Evolutionary conservation across 1,139 yeast genomes (phyloP).

Genomic region (Saccharomyces uvarum): DNA sequence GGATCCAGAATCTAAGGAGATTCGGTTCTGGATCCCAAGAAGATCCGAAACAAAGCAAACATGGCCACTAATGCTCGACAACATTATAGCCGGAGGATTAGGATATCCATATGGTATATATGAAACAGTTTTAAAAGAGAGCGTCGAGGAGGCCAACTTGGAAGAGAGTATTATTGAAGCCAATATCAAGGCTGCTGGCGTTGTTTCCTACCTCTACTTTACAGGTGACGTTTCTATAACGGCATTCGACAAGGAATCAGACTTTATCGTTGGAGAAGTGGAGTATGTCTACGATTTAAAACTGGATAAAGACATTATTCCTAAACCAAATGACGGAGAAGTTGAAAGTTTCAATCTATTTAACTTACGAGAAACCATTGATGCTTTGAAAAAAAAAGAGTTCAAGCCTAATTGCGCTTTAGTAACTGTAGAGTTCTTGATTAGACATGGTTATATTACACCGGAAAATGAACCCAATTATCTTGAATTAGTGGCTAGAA

Average conservation of each 20-base stretch:
- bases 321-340: conserved; percentile 79
- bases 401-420: conserved; percentile 89
- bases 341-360: conserved; percentile 65
- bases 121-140: conserved; percentile 79
- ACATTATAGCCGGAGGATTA: conserved; percentile 91
- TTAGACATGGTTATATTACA: conserved; percentile 67
- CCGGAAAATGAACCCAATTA: conserved; percentile 58
- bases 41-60: conserved; percentile 73
- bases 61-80: conserved; percentile 84
- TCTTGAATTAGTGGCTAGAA: conserved; percentile 46
- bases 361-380: conserved; percentile 49
- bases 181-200: conserved; percentile 51
- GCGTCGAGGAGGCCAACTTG: conserved; percentile 88
- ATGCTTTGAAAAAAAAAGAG: conserved; percentile 42
- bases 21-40: conserved; percentile 78
- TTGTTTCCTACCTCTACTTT: conserved; percentile 57
- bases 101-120: conserved; percentile 70
- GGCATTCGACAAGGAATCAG: conserved; percentile 36
- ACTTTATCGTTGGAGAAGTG: conserved; percentile 79
- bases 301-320: conserved; percentile 46
- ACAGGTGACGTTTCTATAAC: conserved; percentile 20
- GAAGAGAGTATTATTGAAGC: conserved; percentile 41
- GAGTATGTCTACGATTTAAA: conserved; percentile 70
- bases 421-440: conserved; percentile 71
- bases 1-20: conserved; percentile 34